Evolutionary conservation across 1,284 basidiomycete species (phyloP), one percentile per base, ranked within the genome.

Genomic region (Naganishia albida): DNA sequence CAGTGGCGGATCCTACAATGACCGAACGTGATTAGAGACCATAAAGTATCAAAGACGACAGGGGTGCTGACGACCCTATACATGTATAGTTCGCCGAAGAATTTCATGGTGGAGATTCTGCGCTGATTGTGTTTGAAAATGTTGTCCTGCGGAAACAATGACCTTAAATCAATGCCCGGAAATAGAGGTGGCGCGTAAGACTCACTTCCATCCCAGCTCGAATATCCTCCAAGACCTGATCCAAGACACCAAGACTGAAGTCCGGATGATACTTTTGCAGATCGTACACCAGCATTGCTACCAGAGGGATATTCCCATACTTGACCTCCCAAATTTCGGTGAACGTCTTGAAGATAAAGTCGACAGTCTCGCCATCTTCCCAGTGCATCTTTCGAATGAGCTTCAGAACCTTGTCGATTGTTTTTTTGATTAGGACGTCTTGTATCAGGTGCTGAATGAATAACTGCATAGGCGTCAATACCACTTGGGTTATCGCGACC

Each of bases 311-410:
- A 75, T 91, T 93, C 67, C 88, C 84, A 75, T 88, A 98, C 73
- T 93, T 95, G 80, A 97, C 85, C 75, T 96, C 95, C 93, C 95
- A 97, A 1, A 94, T 88, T 72, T 95, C 95, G 4, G 90, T 93
- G 80, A 99, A 98, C 28, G 89, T 85, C 72, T 90, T 89, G 78
- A 89, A 75, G 13, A 85, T 54, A 52, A 60, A 63, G 42, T 54
- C 68, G 34, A 62, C 52, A 26, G 83, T 82, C 53, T 83, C 79
- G 1, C 81, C 74, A 73, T 93, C 87, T n/a, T 93, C 88, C 96
- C 96, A 99, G 72, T 97, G 87, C 52, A 99, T 84, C 80, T 96
- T 97, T 57, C 96, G 87, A 26, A 98, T 78, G 20, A 96, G 85
- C 76, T 91, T 91, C 66, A 97, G 82, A 3, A 95, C 93, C 76